Evolutionary conservation across 2,329 filamentous ascomycete species (phyloP), one percentile per base, ranked within the genome.

Genomic region (Fusarium tupiense): DNA sequence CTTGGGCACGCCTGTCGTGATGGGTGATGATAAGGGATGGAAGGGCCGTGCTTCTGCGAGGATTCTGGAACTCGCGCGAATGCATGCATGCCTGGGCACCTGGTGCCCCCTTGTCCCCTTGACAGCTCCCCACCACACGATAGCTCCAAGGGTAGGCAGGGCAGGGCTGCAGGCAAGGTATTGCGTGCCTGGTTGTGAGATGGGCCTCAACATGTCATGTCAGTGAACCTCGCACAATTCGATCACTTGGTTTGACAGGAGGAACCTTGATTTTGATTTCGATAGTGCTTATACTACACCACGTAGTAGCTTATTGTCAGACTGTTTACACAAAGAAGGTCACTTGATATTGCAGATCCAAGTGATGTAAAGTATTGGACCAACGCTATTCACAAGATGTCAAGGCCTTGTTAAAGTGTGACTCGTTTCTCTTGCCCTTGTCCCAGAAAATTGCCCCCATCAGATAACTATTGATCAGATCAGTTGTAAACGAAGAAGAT

Each of bases 31-130:
- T 57, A 61, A 57, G 58, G 41, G 12, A 52, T 35, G 22, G 31
- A 64, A 67, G 38, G 52, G 35, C 11, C 35, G 24, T 47, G 64
- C 65, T 78, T 78, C 75, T 68, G 71, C 43, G 58, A 73, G 74
- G 46, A 68, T 77, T 78, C 76, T 78, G 76, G 76, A 78, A 78
- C 59, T 68, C 69, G 58, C 62, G 33, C 40, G 64, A 46, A 44
- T 68, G 61, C 49, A 52, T 56, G 49, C 44, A 57, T 46, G 47
- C 16, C 33, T 52, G 49, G 22, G 17, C 38, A 61, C 37, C 49
- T 29, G 31, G 38, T 50, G 38, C 38, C 24, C 40, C 57, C 43
- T 31, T 59, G 56, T 24, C 49, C 37, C 50, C 41, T 67, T 69
- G 66, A 54, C 60, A 62, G 62, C 61, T 68, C 72, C 67, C 72